Conservation (phyloP, 352 stramenopile species). For the Phytophthora podocarpi region DNA sequence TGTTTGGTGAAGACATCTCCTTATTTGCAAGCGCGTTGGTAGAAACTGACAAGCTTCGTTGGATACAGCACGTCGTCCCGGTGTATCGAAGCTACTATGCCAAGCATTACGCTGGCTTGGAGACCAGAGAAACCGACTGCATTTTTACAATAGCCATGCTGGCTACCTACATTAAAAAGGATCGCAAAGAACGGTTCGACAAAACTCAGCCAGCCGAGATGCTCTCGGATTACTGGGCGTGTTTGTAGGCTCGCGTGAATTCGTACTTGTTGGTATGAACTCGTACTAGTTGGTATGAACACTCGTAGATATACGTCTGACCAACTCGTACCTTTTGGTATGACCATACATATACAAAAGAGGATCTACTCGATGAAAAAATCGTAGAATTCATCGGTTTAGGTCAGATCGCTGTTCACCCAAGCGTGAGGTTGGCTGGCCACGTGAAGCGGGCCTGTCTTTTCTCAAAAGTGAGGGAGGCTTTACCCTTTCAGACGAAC, state of each 20-base stretch:
- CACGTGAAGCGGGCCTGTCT: conserved; percentile 7
- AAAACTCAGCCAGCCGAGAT: background rate
- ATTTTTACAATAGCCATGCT: background rate
- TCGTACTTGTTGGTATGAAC: conserved; percentile 7
- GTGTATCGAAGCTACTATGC: background rate
- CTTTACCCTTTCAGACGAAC: conserved; percentile 19
- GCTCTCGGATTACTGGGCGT: background rate
- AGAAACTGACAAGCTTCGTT: background rate
- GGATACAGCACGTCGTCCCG: too few species aligned
- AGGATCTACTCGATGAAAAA: background rate
- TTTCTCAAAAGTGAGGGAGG: conserved; percentile 9
- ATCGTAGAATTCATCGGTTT: background rate
- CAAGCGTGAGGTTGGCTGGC: conserved; percentile 9
- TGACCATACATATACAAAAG: background rate
- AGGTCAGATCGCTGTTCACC: conserved; percentile 18
- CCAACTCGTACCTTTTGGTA: conserved; percentile 6
- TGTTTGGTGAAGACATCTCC: background rate
- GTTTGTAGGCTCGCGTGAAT: background rate
- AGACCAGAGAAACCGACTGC: background rate
- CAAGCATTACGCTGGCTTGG: background rate
- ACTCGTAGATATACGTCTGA: too few species aligned
- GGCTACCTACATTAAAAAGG: background rate
- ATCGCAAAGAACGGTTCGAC: background rate
- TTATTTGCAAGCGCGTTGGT: background rate
- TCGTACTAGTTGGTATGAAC: conserved; percentile 6